phyloP scores from a whole-genome alignment of 129 eudicot genomes.

The Sambucus nigra region DNA sequence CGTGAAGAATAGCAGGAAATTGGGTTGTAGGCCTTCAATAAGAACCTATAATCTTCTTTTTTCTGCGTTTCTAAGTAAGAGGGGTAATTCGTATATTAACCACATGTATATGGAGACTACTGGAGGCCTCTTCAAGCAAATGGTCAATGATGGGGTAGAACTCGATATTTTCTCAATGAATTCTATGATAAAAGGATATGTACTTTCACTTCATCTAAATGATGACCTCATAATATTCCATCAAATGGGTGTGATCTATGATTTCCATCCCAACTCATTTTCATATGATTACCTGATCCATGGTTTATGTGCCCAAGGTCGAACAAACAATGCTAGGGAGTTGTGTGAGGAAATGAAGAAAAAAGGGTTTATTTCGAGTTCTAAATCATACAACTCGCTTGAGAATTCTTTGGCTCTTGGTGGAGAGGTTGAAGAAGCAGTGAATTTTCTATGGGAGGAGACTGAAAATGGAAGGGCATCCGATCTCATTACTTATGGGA shows the following conservation, averaged over 20 bases:
- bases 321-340: constrained; percentile 72
- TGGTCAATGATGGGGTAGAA: constrained; percentile 77
- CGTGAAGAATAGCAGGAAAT: constrained; percentile 39
- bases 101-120: constrained; percentile 76
- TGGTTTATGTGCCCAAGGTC: constrained; percentile 82
- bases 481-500: constrained; percentile 63
- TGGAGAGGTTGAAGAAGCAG: constrained; percentile 69
- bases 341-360: constrained; percentile 65
- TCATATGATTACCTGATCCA: constrained; percentile 76
- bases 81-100: constrained; percentile 60
- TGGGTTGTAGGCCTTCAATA: constrained; percentile 72
- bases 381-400: constrained; percentile 78
- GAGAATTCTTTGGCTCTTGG: constrained; percentile 67
- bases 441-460: constrained; percentile 70
- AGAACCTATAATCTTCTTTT: constrained; percentile 72
- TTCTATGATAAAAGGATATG: constrained; percentile 85
- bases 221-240: constrained; percentile 84
- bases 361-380: constrained; percentile 68
- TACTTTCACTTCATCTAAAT: constrained; percentile 66
- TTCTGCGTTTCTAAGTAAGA: constrained; percentile 58
- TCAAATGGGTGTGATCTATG: constrained; percentile 80
- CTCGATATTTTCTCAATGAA: constrained; percentile 78
- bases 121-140: constrained; percentile 67
- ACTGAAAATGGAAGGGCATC: constrained; percentile 27
- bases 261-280: constrained; percentile 52